Conservation (phyloP, 1,284 basidiomycete genomes). For the Pisolithus thermaeus region DNA sequence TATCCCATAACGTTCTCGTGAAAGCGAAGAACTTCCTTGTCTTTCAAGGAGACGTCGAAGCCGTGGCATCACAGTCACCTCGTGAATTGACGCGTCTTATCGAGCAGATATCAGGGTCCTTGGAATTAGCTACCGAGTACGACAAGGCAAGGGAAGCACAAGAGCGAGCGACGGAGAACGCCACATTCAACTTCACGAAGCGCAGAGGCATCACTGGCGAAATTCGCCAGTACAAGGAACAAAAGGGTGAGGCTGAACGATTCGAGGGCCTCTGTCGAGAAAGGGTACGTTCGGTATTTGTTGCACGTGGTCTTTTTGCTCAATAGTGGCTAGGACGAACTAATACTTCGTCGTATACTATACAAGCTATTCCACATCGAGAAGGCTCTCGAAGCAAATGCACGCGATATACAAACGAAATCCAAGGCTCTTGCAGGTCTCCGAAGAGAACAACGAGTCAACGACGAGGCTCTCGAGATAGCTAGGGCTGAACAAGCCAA, state of each 20-base stretch:
- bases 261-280: slow-evolving; percentile 79
- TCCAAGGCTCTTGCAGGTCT: slow-evolving; percentile 66
- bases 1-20: slow-evolving; percentile 92
- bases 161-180: slow-evolving; percentile 88
- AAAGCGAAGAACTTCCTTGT: slow-evolving; percentile 99
- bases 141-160: slow-evolving; percentile 85
- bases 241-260: slow-evolving; percentile 88
- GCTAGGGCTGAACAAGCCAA: slow-evolving; percentile 78
- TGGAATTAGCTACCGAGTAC: slow-evolving; percentile 87
- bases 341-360: slow-evolving; percentile 77
- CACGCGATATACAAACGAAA: slow-evolving; percentile 63
- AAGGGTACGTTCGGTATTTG: slow-evolving; percentile 39
- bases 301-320: neutral
- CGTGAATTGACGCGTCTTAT: slow-evolving; percentile 87
- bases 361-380: slow-evolving; percentile 93
- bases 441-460: slow-evolving; percentile 59
- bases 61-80: slow-evolving; percentile 92
- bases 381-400: slow-evolving; percentile 68
- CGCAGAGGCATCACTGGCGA: slow-evolving; percentile 91
- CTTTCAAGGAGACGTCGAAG: slow-evolving; percentile 99
- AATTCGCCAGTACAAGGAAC: slow-evolving; percentile 96
- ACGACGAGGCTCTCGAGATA: slow-evolving; percentile 69
- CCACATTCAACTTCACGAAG: slow-evolving; percentile 91
- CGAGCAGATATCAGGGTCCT: slow-evolving; percentile 92
- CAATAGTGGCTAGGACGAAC: slow-evolving; percentile 55